Evolutionary conservation across 352 stramenopile species (phyloP), one percentile per base, ranked within the genome.

Genomic region (Phytopythium ostracodes): DNA sequence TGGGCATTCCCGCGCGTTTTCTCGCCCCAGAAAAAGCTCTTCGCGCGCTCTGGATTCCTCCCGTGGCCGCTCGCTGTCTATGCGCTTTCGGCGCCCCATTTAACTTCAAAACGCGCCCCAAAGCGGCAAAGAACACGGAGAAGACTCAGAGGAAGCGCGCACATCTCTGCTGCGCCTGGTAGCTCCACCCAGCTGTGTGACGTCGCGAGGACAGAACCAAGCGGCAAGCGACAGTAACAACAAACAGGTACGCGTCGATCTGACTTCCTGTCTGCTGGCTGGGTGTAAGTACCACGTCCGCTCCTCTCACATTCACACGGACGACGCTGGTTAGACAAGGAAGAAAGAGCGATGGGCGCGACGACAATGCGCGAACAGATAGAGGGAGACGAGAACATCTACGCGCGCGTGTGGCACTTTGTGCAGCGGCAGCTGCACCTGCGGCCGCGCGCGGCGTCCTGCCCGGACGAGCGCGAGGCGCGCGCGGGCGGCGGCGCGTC

Each of bases 351-450:
- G 47, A 54, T 54, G 47, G 47, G 47, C 11, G 24, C n/a, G 47
- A 17, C 17, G 24, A 35, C 24, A 12, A 22, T 24, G 51, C 5
- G n/a, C 29, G 51, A 44, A 1, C 22, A 22, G 27, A 10, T 22
- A 9, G n/a, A 12, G 27, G 29, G 12, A 6, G 49, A 47, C 51
- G 47, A 35, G 69, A 70, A 49, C 58, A 60, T 80, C 36, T 77
- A 77, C 63, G 60, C 62, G 42, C 72, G 72, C 24, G 69, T 71
- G 49, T 80, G 72, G 72, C 62, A 49, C 4, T 80, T 75, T 25
- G 67, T 80, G 49, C 69, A 75, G 66, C 69, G 63, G 25, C 69
- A 69, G 59, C 60, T 80, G 62, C 69, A 73, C 56, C 60, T 79
- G 35, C 66, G 72, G 31, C 70, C 69, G 31, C 56, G 71, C 54